These are phyloP conservation scores for Ascoidea tarda DNA, from an alignment of 805 yeast genomes.

Conservation along the genomic window DNA sequence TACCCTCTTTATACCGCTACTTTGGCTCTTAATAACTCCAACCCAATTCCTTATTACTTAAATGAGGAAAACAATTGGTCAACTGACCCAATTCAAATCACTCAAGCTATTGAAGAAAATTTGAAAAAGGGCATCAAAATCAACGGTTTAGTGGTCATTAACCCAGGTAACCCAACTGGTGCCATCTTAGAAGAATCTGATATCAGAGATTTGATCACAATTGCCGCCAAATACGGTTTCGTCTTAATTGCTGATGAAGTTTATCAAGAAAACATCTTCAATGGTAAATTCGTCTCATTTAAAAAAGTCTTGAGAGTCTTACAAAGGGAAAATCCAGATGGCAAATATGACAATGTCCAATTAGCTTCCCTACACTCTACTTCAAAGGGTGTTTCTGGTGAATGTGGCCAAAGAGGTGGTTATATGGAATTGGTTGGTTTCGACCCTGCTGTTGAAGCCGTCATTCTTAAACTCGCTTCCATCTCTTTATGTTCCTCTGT, in stretches of 20 bases:
- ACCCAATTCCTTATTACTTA: conserved; percentile 75
- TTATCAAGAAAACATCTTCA: conserved; percentile 84
- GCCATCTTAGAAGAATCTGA: conserved; percentile 52
- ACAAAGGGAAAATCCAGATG: conserved; percentile 35
- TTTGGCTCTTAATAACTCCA: conserved; percentile 67
- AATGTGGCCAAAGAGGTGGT: conserved; percentile 99
- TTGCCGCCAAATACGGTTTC: conserved; percentile 76
- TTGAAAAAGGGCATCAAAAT: conserved; percentile 40
- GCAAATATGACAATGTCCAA: conserved; percentile 57
- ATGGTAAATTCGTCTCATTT: conserved; percentile 72
- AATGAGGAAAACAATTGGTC: conserved; percentile 80
- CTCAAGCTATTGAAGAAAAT: conserved; percentile 20
- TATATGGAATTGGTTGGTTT: conserved; percentile 91
- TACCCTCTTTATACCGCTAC: conserved; percentile 97
- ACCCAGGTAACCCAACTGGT: conserved; percentile 99
- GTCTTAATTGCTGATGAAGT: conserved; percentile 96
- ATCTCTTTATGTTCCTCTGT: conserved; percentile 91
- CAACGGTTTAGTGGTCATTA: conserved; percentile 78
- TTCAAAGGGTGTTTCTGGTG: conserved; percentile 95
- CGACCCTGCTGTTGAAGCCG: conserved; percentile 48
- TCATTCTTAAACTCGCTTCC: conserved; percentile 75
- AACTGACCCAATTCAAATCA: conserved; percentile 54
- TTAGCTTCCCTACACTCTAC: conserved; percentile 94
- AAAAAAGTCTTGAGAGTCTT: conserved; percentile 63
- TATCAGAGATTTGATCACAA: conserved; percentile 55